Percentiles rank a stretch among this genome's conserved stretches.
Evolutionary conservation across 495 filamentous ascomycete genomes (phyloP).

Genomic region (Paragyromitra xinjiangensis): DNA sequence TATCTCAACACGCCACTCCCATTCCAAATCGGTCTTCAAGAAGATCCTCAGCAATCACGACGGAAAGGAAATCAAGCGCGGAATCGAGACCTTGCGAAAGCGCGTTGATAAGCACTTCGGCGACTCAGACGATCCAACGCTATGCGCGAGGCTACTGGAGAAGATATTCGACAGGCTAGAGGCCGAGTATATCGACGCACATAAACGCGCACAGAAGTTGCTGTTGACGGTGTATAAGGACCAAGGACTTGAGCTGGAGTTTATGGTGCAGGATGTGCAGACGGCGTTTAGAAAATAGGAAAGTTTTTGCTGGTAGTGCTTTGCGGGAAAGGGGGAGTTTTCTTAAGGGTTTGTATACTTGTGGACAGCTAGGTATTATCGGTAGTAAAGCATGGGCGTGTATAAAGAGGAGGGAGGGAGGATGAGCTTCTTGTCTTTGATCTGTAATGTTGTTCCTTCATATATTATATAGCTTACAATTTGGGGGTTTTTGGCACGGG

Average conservation of each 20-base stretch:
- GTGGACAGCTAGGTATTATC: constrained; percentile 8
- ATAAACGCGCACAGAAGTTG: constrained; percentile 73
- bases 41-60: constrained; percentile 84
- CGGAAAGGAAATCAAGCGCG: constrained; percentile 79
- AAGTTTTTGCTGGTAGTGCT: not conserved
- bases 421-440: constrained; percentile 15
- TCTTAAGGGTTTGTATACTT: constrained; percentile 21
- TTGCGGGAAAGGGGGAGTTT: not conserved
- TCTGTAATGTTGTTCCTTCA: not conserved
- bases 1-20: constrained; percentile 77
- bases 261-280: constrained; percentile 67
- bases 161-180: constrained; percentile 86
- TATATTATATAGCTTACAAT: constrained; percentile 35
- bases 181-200: constrained; percentile 75
- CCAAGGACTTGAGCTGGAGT: constrained; percentile 68
- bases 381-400: not conserved
- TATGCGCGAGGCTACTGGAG: constrained; percentile 73
- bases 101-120: constrained; percentile 97
- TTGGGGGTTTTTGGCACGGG: constrained; percentile 19
- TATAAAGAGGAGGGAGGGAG: constrained; percentile 19
- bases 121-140: constrained; percentile 65
- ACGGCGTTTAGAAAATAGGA: constrained; percentile 64
- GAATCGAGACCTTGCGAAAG: constrained; percentile 84
- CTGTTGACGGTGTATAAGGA: constrained; percentile 71
- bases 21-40: constrained; percentile 81